These are phyloP conservation scores for Drosera spatulata DNA, from an alignment of 179 eudicot genomes.

Conservation along the genomic window DNA sequence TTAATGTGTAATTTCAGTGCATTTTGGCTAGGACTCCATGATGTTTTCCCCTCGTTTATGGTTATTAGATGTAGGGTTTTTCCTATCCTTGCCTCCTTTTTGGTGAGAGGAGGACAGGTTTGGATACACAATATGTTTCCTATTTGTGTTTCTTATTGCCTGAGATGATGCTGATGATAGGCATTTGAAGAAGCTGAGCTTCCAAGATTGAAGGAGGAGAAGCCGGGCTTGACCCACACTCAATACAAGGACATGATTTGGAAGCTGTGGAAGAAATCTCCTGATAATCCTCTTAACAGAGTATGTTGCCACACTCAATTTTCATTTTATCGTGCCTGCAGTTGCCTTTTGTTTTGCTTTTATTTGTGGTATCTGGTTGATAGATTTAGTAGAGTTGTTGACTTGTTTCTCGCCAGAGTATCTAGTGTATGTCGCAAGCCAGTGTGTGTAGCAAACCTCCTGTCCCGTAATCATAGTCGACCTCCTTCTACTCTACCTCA, in stretches of 20 bases:
- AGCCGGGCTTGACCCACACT: constrained; percentile 93
- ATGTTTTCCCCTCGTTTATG: neutral
- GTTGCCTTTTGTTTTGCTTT: no score
- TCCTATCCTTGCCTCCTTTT: neutral
- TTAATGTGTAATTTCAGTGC: neutral
- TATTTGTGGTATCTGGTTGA: no score
- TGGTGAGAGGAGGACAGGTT: neutral
- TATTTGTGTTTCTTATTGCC: neutral
- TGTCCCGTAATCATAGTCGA: no score
- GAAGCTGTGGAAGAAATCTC: constrained; percentile 98
- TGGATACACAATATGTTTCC: neutral
- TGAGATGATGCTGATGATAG: constrained; percentile 19
- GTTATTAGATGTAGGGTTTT: neutral
- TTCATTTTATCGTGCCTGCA: no score
- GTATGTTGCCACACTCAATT: constrained; percentile 20
- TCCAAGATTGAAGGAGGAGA: constrained; percentile 78
- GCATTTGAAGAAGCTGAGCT: constrained; percentile 98
- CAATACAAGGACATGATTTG: constrained; percentile 94
- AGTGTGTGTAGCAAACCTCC: no score
- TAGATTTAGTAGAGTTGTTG: no score
- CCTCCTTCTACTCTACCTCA: no score
- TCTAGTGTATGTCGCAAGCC: no score
- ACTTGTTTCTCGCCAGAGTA: no score
- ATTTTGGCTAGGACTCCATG: neutral
- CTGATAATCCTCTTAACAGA: constrained; percentile 92